Conservation (phyloP, 2,329 filamentous ascomycete genomes). For the Domatiomyces catenatus region DNA sequence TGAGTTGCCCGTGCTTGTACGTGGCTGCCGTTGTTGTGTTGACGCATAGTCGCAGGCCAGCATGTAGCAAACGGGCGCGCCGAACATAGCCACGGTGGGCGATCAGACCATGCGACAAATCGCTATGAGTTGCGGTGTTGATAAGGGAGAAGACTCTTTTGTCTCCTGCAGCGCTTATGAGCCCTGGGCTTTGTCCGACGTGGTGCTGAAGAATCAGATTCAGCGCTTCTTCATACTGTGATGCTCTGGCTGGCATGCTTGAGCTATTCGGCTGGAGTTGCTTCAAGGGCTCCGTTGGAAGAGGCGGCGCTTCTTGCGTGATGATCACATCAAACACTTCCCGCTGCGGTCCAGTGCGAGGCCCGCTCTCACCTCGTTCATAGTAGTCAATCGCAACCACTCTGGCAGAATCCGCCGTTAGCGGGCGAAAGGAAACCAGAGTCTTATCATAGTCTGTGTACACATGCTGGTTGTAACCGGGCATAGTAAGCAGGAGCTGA, state of each 20-base stretch:
- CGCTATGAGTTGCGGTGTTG: not conserved
- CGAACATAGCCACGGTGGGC: not conserved
- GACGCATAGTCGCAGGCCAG: not conserved
- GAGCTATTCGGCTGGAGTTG: not conserved
- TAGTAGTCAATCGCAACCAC: not conserved
- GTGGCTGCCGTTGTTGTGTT: not conserved
- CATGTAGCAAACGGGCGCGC: not conserved
- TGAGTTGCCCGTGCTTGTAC: not conserved
- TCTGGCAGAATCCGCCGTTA: not conserved
- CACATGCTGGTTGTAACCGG: not conserved
- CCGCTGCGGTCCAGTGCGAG: not conserved
- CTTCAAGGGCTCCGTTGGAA: not conserved
- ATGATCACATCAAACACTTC: not conserved
- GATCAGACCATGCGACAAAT: not conserved
- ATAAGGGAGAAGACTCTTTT: not conserved
- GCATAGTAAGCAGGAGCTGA: not conserved
- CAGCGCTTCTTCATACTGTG: not conserved
- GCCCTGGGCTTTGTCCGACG: not conserved
- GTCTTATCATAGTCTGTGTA: not conserved
- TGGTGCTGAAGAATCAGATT: not conserved
- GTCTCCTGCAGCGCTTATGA: not conserved
- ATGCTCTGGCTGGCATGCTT: not conserved
- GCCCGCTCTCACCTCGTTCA: not conserved
- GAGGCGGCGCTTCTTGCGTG: not conserved
- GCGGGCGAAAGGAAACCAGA: not conserved